Conservation (phyloP, 2,329 filamentous ascomycete genomes). For the Arthrobotrys conoides region DNA sequence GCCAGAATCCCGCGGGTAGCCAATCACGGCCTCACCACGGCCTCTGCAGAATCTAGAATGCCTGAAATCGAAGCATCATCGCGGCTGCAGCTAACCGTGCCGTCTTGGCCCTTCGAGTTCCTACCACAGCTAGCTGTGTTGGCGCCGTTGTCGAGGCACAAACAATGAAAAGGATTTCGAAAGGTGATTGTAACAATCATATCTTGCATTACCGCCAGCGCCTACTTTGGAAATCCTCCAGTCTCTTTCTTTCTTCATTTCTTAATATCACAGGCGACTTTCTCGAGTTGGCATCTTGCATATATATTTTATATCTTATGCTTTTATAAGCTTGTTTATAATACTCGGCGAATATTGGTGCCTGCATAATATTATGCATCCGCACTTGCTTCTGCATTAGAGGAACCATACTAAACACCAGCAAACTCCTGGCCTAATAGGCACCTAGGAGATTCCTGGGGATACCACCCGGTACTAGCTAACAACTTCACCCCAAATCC, state of each 20-base stretch:
- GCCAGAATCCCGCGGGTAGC: conserved; percentile 27
- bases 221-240: not conserved
- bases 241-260: not conserved
- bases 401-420: not conserved
- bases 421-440: no score
- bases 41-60: conserved; percentile 19
- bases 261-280: not conserved
- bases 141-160: conserved; percentile 43
- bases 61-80: conserved; percentile 45
- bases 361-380: conserved; percentile 1
- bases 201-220: conserved; percentile 23
- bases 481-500: not conserved
- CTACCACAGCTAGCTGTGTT: conserved; percentile 1
- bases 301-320: not conserved
- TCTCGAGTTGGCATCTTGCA: not conserved
- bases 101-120: conserved; percentile 32
- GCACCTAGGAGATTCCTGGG: no score
- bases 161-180: conserved; percentile 24
- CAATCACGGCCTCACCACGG: conserved; percentile 21
- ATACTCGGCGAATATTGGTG: conserved; percentile 17
- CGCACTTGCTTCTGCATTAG: not conserved
- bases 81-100: conserved; percentile 61
- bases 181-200: conserved; percentile 23
- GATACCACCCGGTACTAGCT: no score
- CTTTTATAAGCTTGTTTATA: conserved; percentile 23